Percentiles rank a stretch among this genome's conserved stretches.
phyloP scores from a whole-genome alignment of 1,284 basidiomycete genomes.

The Xerocomus nothofagi region DNA sequence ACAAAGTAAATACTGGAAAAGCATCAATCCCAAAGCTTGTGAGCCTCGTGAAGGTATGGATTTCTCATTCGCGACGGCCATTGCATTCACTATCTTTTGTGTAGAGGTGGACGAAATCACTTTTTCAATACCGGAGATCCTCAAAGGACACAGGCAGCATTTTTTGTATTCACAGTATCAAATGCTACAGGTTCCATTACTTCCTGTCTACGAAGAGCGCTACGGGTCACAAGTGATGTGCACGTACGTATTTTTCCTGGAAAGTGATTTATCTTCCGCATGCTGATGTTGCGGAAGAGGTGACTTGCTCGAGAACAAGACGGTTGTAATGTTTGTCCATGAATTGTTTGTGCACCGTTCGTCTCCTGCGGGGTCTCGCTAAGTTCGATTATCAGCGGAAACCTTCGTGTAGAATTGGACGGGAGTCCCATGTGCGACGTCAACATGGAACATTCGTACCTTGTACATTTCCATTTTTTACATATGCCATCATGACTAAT shows the following conservation, averaged over 20 bases:
- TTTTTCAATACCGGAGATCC: constrained; percentile 74
- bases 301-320: constrained; percentile 68
- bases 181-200: constrained; percentile 81
- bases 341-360: constrained; percentile 70
- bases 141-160: constrained; percentile 83
- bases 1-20: constrained; percentile 92
- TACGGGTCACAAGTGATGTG: constrained; percentile 83
- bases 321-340: constrained; percentile 82
- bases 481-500: constrained; percentile 1
- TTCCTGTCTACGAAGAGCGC: constrained; percentile 64
- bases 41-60: constrained; percentile 73
- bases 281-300: constrained; percentile 40
- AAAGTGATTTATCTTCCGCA: not conserved
- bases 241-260: constrained; percentile 56
- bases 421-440: constrained; percentile 73
- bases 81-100: constrained; percentile 8
- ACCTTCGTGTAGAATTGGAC: constrained; percentile 78
- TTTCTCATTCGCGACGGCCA: not conserved
- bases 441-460: constrained; percentile 75
- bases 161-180: constrained; percentile 71
- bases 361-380: constrained; percentile 2
- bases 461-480: constrained; percentile 48
- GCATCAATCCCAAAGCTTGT: constrained; percentile 72
- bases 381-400: constrained; percentile 59
- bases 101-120: constrained; percentile 57